Evolutionary conservation across 2,329 filamentous ascomycete genomes (phyloP).

Genomic region (Sclerotiophoma versabilis): DNA sequence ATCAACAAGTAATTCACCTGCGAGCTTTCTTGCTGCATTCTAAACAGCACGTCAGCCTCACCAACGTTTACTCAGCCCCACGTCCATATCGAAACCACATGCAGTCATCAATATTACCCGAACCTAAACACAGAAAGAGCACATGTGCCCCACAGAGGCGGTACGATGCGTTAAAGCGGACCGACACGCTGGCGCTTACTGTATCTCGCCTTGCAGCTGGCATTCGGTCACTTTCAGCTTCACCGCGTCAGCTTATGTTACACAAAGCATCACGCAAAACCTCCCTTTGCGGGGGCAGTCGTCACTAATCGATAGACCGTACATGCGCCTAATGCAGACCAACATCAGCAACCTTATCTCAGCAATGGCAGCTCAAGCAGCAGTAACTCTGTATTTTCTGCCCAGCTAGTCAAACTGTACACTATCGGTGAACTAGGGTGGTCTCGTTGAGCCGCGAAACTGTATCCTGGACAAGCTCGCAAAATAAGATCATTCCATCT

Average conservation of each 20-base stretch:
- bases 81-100: background rate
- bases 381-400: too few species aligned
- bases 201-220: background rate
- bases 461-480: too few species aligned
- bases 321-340: conserved; percentile 9
- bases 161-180: conserved; percentile 9
- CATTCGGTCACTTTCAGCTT: background rate
- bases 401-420: background rate
- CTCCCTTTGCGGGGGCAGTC: conserved; percentile 2
- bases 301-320: conserved; percentile 16
- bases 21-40: background rate
- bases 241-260: conserved; percentile 14
- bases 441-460: too few species aligned
- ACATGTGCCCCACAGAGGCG: background rate
- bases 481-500: too few species aligned
- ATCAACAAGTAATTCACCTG: background rate
- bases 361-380: background rate
- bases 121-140: conserved; percentile 3
- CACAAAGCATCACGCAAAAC: background rate
- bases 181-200: conserved; percentile 19
- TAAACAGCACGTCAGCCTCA: conserved; percentile 3
- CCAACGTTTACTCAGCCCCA: background rate
- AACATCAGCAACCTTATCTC: background rate
- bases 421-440: background rate
- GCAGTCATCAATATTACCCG: conserved; percentile 10